A percentile compares a stretch with the other conserved stretches of the same genome.
These are phyloP conservation scores for Arthromyces matolae DNA, from an alignment of 768 basidiomycete genomes.

Conservation along the genomic window DNA sequence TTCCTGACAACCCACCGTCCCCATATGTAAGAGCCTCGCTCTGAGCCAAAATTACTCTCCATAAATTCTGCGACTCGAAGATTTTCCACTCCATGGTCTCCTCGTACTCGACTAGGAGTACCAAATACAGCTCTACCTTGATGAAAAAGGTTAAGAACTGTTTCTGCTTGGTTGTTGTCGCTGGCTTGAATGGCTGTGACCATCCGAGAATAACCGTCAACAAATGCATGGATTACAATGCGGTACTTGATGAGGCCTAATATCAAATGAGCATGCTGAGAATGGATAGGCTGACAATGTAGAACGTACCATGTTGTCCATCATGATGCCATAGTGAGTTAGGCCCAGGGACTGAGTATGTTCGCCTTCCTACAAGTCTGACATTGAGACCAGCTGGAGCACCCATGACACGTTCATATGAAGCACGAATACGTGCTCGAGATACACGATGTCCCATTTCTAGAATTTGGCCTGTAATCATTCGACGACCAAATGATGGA, in stretches of 20 bases:
- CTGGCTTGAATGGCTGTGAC: background rate
- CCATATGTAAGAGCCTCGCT: background rate
- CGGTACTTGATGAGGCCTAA: background rate
- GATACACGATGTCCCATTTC: no score
- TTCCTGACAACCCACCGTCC: background rate
- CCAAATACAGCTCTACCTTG: background rate
- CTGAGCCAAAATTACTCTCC: background rate
- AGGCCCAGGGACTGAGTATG: background rate
- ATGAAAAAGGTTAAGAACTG: background rate
- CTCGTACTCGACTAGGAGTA: background rate
- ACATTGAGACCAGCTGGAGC: no score
- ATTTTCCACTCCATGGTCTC: background rate
- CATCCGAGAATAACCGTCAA: background rate
- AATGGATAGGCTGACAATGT: background rate
- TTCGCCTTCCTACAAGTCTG: no score
- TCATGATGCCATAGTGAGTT: slow-evolving; percentile 2
- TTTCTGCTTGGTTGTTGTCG: background rate
- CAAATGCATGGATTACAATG: background rate
- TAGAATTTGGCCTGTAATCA: no score
- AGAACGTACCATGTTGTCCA: background rate
- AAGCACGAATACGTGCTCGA: no score
- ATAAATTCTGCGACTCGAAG: background rate
- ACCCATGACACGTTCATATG: no score
- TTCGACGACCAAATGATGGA: no score
- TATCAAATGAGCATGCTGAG: background rate